Conservation (phyloP, 495 filamentous ascomycete species). For the Hyaloscypha finlandica region DNA sequence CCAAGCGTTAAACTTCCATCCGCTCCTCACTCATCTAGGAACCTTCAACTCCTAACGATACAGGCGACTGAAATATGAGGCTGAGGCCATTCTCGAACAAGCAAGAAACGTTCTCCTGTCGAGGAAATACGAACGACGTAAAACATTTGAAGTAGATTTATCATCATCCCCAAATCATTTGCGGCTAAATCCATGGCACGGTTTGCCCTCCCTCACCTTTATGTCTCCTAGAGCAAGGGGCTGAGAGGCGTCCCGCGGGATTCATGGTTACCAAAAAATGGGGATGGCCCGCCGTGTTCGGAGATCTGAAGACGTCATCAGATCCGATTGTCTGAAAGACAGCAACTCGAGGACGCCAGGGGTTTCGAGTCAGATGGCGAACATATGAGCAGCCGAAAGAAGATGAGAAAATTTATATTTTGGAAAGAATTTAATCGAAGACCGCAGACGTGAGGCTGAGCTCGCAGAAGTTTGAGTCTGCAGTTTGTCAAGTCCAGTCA, state of each 20-base stretch:
- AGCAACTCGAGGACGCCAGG: neutral
- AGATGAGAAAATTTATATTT: neutral
- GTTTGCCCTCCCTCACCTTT: neutral
- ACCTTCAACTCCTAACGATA: neutral
- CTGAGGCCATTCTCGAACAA: neutral
- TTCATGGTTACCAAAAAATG: neutral
- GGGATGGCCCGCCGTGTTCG: neutral
- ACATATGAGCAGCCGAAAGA: neutral
- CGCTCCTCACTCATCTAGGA: neutral
- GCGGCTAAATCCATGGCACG: neutral
- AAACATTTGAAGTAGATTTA: neutral
- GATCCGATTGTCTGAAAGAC: neutral
- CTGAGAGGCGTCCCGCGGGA: neutral
- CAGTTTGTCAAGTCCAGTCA: conserved; percentile 4
- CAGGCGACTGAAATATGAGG: neutral
- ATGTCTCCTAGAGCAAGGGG: neutral
- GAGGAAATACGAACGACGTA: neutral
- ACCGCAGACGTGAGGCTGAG: conserved; percentile 2
- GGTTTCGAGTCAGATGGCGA: neutral
- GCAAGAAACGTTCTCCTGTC: neutral
- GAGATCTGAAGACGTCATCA: conserved; percentile 6
- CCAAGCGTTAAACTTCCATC: neutral
- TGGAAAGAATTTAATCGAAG: conserved; percentile 1
- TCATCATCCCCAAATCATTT: neutral
- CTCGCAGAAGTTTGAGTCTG: neutral